phyloP scores from a whole-genome alignment of 2,329 filamentous ascomycete genomes.

The Aspergillus sp. region DNA sequence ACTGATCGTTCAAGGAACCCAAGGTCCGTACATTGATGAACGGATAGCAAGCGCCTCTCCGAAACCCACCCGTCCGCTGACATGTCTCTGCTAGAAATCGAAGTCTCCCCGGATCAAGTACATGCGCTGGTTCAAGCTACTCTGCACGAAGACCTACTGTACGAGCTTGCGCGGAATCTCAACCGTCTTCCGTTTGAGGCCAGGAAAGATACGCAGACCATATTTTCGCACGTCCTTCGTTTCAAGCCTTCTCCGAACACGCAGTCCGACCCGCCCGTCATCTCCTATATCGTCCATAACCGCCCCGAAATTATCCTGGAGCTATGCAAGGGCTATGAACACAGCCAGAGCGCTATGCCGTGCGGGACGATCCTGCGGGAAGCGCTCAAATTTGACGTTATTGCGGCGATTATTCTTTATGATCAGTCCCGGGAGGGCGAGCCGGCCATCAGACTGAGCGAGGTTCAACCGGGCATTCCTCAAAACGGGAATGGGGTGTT shows the following conservation, averaged over 20 bases:
- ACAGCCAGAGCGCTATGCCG: constrained; percentile 85
- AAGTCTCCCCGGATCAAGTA: constrained; percentile 83
- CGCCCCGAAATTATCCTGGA: constrained; percentile 84
- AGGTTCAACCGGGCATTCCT: constrained; percentile 71
- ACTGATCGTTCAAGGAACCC: constrained; percentile 85
- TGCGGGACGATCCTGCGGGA: constrained; percentile 88
- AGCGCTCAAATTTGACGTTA: constrained; percentile 84
- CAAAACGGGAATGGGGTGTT: constrained; percentile 84
- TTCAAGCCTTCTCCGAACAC: constrained; percentile 70
- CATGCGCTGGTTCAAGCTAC: constrained; percentile 80
- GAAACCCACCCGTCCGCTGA: neutral
- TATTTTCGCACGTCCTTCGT: constrained; percentile 91
- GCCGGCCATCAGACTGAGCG: constrained; percentile 70
- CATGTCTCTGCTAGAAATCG: constrained; percentile 61
- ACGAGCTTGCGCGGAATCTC: constrained; percentile 76
- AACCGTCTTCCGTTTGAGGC: constrained; percentile 90
- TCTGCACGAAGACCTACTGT: constrained; percentile 85
- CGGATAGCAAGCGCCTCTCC: neutral
- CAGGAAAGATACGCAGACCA: constrained; percentile 90
- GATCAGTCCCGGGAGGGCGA: constrained; percentile 77
- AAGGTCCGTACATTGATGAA: constrained; percentile 54
- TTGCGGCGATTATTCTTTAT: constrained; percentile 87
- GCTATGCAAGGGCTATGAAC: constrained; percentile 83
- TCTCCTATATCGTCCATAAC: constrained; percentile 84
- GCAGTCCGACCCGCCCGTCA: constrained; percentile 74